A percentile compares a stretch with the other conserved stretches of the same genome.
These are phyloP conservation scores for Wickerhamiella occidentalis DNA, from an alignment of 805 yeast genomes.

Conservation along the genomic window DNA sequence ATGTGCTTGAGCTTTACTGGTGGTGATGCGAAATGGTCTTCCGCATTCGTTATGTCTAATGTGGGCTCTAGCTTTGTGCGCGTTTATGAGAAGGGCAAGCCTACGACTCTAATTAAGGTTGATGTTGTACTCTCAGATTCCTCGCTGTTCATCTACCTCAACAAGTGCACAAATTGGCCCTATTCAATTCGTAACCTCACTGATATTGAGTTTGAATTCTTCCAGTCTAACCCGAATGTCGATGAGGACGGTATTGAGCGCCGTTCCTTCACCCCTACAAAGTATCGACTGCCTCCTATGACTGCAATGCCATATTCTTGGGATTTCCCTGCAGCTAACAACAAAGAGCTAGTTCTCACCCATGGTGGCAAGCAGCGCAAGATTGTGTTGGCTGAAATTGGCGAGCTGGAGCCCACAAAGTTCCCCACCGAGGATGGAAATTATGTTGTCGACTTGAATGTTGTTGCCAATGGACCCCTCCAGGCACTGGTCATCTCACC, in stretches of 20 bases:
- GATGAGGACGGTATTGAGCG: constrained; percentile 54
- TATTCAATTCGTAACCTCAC: constrained; percentile 82
- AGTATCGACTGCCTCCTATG: constrained; percentile 69
- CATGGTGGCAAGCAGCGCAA: constrained; percentile 49
- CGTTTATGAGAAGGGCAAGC: constrained; percentile 47
- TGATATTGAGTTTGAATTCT: constrained; percentile 72
- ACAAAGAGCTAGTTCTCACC: constrained; percentile 66
- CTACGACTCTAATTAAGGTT: constrained; percentile 50
- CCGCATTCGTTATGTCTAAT: constrained; percentile 75
- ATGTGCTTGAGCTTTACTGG: constrained; percentile 32
- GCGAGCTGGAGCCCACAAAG: constrained; percentile 77
- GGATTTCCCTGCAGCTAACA: constrained; percentile 87
- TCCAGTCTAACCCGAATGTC: constrained; percentile 66
- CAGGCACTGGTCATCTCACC: constrained; percentile 77
- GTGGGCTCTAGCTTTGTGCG: constrained; percentile 73
- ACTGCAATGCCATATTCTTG: constrained; percentile 98
- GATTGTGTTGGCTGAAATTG: constrained; percentile 84
- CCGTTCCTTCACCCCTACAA: constrained; percentile 59
- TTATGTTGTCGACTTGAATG: constrained; percentile 66
- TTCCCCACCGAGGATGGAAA: constrained; percentile 37
- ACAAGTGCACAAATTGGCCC: constrained; percentile 62
- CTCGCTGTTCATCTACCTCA: constrained; percentile 62
- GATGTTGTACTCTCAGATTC: constrained; percentile 71
- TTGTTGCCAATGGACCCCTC: constrained; percentile 91
- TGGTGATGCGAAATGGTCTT: constrained; percentile 58